Base-by-base conservation (phyloP, 371 early-diverging fungal species). In the Mortierella sp. region DNA sequence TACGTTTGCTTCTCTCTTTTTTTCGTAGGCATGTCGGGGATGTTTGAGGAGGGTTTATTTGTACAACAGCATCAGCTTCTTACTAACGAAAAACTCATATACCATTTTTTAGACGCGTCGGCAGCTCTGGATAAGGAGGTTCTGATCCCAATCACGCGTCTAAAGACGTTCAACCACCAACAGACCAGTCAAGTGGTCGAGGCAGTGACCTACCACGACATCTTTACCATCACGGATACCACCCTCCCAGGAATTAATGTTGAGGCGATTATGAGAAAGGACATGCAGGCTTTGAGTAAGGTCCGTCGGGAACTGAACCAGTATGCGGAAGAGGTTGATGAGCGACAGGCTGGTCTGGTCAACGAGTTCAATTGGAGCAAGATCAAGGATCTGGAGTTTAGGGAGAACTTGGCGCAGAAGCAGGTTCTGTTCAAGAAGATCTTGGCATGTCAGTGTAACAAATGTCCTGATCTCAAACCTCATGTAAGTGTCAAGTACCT, bases 321-420 rank as follows among this genome's bases (percentile, higher is more conserved):
- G 1, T 87, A 91, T 85, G 92, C 90, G 0, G 82, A 80, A 24
- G 90, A 91, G 58, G 79, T 89, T 0, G 86, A 87, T 43, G 77
- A 80, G 14, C 53, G 34, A 9, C 55, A 71, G 19, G 53, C 34
- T 2, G 71, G 76, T 22, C 34, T 86, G 85, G 75, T 90, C 1
- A 71, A 76, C 4, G 95, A 94, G 68, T 92, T 87, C 64, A 92
- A 93, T 31, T 95, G 92, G 92, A 84, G 80, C 43, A 96, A 95
- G 85, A 90, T 97, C 71, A 92, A 93, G 53, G 93, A 95, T 41
- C 86, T 96, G 29, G 97, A 97, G 37, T 96, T 97, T 86, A 94
- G 95, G 76, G 92, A 95, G 74, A 88, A 89, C 79, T 73, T 89
- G 44, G 82, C 89, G 52, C 90, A 90, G 66, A 92, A 89, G 45